These are phyloP conservation scores for Lachancea quebecensis DNA, from an alignment of 805 yeast genomes.

Conservation along the genomic window DNA sequence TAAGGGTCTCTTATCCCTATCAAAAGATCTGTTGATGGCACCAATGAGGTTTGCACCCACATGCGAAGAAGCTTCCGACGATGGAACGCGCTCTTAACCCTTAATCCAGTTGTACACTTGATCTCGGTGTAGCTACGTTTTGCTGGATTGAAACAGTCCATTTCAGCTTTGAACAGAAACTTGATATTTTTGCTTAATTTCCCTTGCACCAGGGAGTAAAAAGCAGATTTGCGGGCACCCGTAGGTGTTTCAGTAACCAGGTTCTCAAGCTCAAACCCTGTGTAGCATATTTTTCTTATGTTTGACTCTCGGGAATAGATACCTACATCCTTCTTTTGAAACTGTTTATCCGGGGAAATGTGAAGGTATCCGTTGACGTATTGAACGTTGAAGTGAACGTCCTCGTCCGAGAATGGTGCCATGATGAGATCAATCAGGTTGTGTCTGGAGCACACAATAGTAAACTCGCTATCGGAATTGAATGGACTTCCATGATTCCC, in stretches of 20 bases:
- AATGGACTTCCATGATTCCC: not conserved
- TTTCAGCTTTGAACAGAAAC: slow-evolving; percentile 29
- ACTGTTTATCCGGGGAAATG: slow-evolving; percentile 16
- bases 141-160: slow-evolving; percentile 24
- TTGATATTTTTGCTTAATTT: slow-evolving; percentile 13
- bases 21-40: slow-evolving; percentile 25
- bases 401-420: slow-evolving; percentile 18
- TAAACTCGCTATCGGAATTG: slow-evolving; percentile 9
- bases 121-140: slow-evolving; percentile 23
- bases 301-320: slow-evolving; percentile 9
- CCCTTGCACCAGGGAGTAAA: slow-evolving; percentile 24
- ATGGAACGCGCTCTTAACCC: slow-evolving; percentile 18
- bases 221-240: slow-evolving; percentile 5
- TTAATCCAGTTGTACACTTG: slow-evolving; percentile 25
- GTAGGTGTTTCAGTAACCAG: slow-evolving; percentile 11
- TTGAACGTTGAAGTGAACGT: slow-evolving; percentile 13
- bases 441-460: slow-evolving; percentile 27
- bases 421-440: slow-evolving; percentile 24
- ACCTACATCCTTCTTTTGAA: slow-evolving; percentile 8
- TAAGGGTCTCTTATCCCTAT: slow-evolving; percentile 26
- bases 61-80: slow-evolving; percentile 27
- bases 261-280: slow-evolving; percentile 30
- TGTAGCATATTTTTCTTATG: slow-evolving; percentile 18
- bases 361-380: slow-evolving; percentile 15
- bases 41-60: slow-evolving; percentile 28